Base-by-base conservation (phyloP, 805 yeast genomes). In the Sugiyamaella boreocaroliniensis region DNA sequence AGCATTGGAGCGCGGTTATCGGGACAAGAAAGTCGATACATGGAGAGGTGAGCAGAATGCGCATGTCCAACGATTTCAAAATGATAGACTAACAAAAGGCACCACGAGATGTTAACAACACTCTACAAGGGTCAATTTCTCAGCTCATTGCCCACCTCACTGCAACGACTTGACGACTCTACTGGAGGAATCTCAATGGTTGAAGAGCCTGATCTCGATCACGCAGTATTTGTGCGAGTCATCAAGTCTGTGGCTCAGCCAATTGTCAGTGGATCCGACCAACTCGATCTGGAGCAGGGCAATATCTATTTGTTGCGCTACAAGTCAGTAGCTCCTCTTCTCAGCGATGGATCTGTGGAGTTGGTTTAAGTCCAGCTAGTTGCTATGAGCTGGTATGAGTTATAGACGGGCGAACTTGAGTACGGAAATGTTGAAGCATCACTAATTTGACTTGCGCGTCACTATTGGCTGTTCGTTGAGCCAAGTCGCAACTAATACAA, bases 281-380 rank as follows among this genome's bases (percentile, higher is more conserved):
- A 76, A 49, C 73, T 86, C 2, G 84, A 79, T 47, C 72, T 83
- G 57, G 74, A 71, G 14, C 67, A 73, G 12, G 82, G 80, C n/a
- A 86, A 88, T 40, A 80, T 89, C 4, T 89, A 86, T 64, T 86
- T 86, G 48, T 75, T 88, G 68, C 74, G 86, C 50, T 90, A 88
- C 68, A 75, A 76, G 4, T 77, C 79, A 0, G 71, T 82, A 5
- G 63, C 72, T 50, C 69, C 67, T 20, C 67, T 71, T 44, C 60
- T 80, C 4, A 61, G 59, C 20, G 68, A 67, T 1, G 78, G 76
- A 1, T 73, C 70, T 41, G 75, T 76, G 2, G 70, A 69, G 42
- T 65, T 79, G 45, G 68, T 79, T 8, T 45, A 12, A 34, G 2
- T 4, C 6, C 26, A 22, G 26, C 26, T 6, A 22, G 26, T 22